Percentiles rank a stretch among this genome's conserved stretches.
Evolutionary conservation across 306 rosid species (phyloP).

Genomic region (Corylus avellana): DNA sequence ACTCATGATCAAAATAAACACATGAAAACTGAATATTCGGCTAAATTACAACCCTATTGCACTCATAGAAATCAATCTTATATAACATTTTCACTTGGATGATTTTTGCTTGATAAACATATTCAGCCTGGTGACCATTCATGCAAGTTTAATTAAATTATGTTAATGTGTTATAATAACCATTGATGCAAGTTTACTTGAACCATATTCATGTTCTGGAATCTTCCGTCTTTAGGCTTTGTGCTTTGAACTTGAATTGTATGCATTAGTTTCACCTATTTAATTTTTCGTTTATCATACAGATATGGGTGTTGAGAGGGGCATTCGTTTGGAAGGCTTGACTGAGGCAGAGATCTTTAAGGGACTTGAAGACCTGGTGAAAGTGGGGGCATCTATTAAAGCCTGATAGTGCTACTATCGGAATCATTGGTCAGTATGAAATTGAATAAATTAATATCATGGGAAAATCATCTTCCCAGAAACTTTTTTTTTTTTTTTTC

Average conservation of each 20-base stretch:
- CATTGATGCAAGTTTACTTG: not conserved
- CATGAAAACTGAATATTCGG: too few species aligned
- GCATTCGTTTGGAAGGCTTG: conserved; percentile 79
- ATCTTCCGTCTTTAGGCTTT: not conserved
- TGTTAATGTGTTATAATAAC: not conserved
- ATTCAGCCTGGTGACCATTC: not conserved
- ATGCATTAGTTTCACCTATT: conserved; percentile 8
- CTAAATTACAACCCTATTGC: too few species aligned
- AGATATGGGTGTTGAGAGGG: conserved; percentile 90
- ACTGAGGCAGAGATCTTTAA: conserved; percentile 75
- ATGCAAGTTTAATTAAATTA: too few species aligned
- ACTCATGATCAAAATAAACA: too few species aligned
- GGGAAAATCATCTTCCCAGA: conserved; percentile 5
- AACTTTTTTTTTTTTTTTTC: not conserved
- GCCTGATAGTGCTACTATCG: conserved; percentile 38
- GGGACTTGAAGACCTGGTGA: conserved; percentile 79
- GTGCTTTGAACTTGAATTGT: conserved; percentile 6
- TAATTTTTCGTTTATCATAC: conserved; percentile 21
- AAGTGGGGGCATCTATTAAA: conserved; percentile 63
- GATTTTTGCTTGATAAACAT: not conserved
- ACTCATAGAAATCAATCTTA: not conserved
- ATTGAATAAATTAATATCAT: conserved; percentile 45
- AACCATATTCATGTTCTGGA: not conserved
- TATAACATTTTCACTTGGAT: not conserved
- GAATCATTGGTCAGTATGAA: conserved; percentile 7